phyloP scores from a whole-genome alignment of 176 grass and related monocot genomes.

The Musa troglodytarum region DNA sequence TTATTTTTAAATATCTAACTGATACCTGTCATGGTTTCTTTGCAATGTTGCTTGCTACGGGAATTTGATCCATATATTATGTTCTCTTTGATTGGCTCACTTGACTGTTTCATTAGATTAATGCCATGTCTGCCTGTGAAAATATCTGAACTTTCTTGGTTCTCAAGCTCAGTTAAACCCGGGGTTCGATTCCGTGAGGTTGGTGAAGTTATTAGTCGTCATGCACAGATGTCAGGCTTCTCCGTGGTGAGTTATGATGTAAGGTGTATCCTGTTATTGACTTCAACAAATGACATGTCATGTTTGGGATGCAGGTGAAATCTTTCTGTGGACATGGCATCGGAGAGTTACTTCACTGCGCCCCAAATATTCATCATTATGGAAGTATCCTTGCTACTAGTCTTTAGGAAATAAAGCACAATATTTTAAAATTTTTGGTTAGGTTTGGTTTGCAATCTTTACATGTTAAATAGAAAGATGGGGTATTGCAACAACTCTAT shows the following conservation, averaged over 20 bases:
- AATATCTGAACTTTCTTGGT: slow-evolving; percentile 19
- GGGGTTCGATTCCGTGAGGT: slow-evolving; percentile 90
- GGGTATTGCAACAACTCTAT: background rate
- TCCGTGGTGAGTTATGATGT: slow-evolving; percentile 55
- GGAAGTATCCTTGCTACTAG: slow-evolving; percentile 44
- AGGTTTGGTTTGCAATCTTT: slow-evolving; percentile 1
- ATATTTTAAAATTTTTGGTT: slow-evolving; percentile 1
- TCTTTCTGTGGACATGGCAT: slow-evolving; percentile 98
- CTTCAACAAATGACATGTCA: background rate
- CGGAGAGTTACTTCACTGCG: slow-evolving; percentile 91
- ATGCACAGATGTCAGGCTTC: slow-evolving; percentile 80
- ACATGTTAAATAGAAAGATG: background rate
- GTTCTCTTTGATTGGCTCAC: background rate
- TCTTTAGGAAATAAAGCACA: background rate
- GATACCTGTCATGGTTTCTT: slow-evolving; percentile 10
- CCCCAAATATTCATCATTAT: slow-evolving; percentile 97
- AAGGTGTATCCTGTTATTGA: background rate
- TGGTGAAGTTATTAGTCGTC: slow-evolving; percentile 86
- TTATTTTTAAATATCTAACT: slow-evolving; percentile 25
- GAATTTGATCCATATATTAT: background rate
- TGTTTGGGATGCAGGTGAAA: slow-evolving; percentile 56
- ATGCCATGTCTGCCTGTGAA: background rate
- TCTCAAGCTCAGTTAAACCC: slow-evolving; percentile 71
- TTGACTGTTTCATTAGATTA: background rate
- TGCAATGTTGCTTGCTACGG: background rate